A percentile compares a stretch with the other conserved stretches of the same genome.
These are phyloP conservation scores for Alternaria hordeiaustralica DNA, from an alignment of 2,329 filamentous ascomycete genomes.

Conservation along the genomic window DNA sequence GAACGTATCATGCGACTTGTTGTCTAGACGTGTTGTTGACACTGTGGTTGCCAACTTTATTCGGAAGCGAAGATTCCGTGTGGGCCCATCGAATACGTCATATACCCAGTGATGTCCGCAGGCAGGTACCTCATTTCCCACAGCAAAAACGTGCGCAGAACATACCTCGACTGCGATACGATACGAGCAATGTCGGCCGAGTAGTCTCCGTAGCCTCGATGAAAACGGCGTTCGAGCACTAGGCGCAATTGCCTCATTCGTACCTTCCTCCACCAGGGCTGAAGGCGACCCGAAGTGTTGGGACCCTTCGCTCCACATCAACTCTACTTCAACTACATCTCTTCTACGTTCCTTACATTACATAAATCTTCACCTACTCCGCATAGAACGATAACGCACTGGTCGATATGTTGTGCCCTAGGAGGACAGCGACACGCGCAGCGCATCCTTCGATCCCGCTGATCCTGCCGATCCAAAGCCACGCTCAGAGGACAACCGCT, in stretches of 20 bases:
- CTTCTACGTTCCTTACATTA: background rate
- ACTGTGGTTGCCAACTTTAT: rapidly evolving
- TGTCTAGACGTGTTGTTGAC: background rate
- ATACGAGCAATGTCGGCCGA: background rate
- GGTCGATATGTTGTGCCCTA: background rate
- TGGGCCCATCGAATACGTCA: background rate
- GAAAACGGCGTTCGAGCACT: conserved; percentile 7
- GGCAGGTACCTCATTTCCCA: background rate
- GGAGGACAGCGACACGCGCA: conserved; percentile 5
- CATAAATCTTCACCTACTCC: background rate
- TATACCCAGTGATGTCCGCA: background rate
- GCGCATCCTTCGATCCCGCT: conserved; percentile 9
- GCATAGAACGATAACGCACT: background rate
- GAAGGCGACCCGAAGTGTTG: conserved; percentile 19
- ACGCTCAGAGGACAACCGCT: conserved; percentile 10
- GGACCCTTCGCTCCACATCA: conserved; percentile 10
- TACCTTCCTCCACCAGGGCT: conserved; percentile 19
- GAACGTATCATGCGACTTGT: background rate
- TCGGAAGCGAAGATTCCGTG: background rate
- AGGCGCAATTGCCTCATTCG: conserved; percentile 13
- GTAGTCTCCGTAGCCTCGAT: conserved; percentile 7
- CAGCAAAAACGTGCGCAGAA: background rate
- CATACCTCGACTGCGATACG: no score
- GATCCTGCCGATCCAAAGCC: conserved; percentile 8
- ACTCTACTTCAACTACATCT: conserved; percentile 16